Evolutionary conservation across 768 basidiomycete genomes (phyloP), one percentile per base, ranked within the genome.

Genomic region (Podaxis carcinomalis): DNA sequence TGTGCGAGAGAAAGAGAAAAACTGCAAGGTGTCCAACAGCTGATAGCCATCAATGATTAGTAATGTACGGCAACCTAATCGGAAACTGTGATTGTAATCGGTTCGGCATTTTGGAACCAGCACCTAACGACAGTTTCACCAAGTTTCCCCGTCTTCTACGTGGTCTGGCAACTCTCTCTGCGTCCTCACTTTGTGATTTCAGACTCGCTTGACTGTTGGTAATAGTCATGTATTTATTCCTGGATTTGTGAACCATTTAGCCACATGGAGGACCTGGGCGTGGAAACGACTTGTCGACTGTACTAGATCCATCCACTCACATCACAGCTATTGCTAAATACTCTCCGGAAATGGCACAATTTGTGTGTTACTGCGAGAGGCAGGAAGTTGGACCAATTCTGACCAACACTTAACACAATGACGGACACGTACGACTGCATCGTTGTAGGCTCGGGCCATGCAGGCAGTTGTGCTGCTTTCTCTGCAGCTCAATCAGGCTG

Each of bases 361-460:
- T 32, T 32, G 28, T 32, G 7, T 32, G 28, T 32, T 32, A 32
- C 28, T 32, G 28, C 2, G 28, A 32, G 28, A 28, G 7, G 28
- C 6, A 7, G 7, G 28, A 32, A 32, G 28, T 32, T 32, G 7
- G 28, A 32, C 28, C 28, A 32, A 32, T 9, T 32, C 62, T 28
- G 28, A 27, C 42, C 25, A 47, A 23, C 23, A 23, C 42, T 51
- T 47, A 14, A 23, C 28, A 27, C 46, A 49, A 67, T 60, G 59
- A 35, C 19, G 5, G n/a, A 35, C 9, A 54, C 62, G 56, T 79
- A 74, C 66, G 86, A 88, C 66, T 86, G 83, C 65, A 75, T 89
- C 64, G 77, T 89, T 44, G 74, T 89, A 14, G 86, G 87, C 13
- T 83, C 86, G 25, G 86, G 87, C 19, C 82, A 89, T 68, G 87